Base-by-base conservation (phyloP, 108 stramenopile genomes). In the Asterionellopsis glacialis region DNA sequence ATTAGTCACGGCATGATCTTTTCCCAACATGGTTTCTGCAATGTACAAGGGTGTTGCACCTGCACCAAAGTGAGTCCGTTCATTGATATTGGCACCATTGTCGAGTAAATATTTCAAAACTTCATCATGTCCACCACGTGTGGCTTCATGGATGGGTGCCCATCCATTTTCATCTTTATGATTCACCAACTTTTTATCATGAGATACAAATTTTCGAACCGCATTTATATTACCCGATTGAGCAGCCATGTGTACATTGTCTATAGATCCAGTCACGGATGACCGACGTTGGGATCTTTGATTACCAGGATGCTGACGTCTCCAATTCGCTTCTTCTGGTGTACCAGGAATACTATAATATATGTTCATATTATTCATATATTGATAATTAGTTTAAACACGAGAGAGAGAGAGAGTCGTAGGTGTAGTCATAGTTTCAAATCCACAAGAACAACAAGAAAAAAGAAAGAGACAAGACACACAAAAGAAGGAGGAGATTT, bases 91-190 rank as follows among this genome's bases (percentile, higher is more conserved):
- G 41, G 88, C 89, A 43, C 93, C 93, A 45, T 72, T 73, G 21
- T 82, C 76, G 6, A 87, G 58, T 59, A 94, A 63, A 38, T 71
- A 70, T 59, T 84, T 73, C 11, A 89, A 81, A 0, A 85, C 82
- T 10, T 89, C 87, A 23, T 76, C 39, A 55, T 94, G 83, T 2
- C 88, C 93, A 19, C 74, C 85, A 33, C 93, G 55, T 0, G 80
- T 81, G 40, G 73, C 89, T 63, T 94, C 93, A 65, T 91, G 89
- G 14, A 81, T 25, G 21, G 90, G 86, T 22, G 82, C 75, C 93
- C 93, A 94, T 15, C 87, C 93, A 75, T 94, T 94, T 6, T 18
- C 65, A 69, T 94, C 93, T 55, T 69, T 77, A 19, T 74, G 74
- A 55, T 85, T 61, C 22, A 90, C 60, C 15, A 77, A 41, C 25